These are phyloP conservation scores for Venturia oleaginea DNA, from an alignment of 2,329 filamentous ascomycete species.

Conservation along the genomic window DNA sequence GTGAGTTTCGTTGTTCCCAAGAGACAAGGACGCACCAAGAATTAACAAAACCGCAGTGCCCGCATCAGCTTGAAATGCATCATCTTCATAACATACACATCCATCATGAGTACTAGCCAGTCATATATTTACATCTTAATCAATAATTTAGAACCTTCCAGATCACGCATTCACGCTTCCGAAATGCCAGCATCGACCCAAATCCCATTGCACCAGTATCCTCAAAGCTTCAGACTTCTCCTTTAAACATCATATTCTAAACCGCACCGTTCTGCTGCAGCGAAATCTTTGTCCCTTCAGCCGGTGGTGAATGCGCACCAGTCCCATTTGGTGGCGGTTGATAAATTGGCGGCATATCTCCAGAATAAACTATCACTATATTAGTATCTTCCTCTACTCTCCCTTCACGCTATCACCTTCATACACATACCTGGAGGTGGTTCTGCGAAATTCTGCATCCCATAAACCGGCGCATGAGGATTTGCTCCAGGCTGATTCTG, in stretches of 20 bases:
- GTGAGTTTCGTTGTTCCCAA: no score
- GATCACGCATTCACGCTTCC: not conserved
- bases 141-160: not conserved
- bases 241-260: not conserved
- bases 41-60: not conserved
- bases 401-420: no score
- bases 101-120: not conserved
- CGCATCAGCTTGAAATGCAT: not conserved
- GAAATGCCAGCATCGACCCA: not conserved
- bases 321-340: conserved; percentile 13
- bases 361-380: conserved; percentile 20
- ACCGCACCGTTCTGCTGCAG: conserved; percentile 20
- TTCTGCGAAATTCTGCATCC: conserved; percentile 9
- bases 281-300: conserved; percentile 22
- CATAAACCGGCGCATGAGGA: not conserved
- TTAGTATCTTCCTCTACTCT: not conserved
- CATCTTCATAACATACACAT: not conserved
- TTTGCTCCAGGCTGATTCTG: not conserved
- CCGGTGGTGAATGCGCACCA: conserved; percentile 18
- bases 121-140: not conserved
- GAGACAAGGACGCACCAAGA: no score
- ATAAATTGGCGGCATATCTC: conserved; percentile 26
- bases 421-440: conserved; percentile 10
- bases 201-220: not conserved
- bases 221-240: not conserved